phyloP scores from a whole-genome alignment of 169 alveolate species.

The Besnoitia besnoiti region DNA sequence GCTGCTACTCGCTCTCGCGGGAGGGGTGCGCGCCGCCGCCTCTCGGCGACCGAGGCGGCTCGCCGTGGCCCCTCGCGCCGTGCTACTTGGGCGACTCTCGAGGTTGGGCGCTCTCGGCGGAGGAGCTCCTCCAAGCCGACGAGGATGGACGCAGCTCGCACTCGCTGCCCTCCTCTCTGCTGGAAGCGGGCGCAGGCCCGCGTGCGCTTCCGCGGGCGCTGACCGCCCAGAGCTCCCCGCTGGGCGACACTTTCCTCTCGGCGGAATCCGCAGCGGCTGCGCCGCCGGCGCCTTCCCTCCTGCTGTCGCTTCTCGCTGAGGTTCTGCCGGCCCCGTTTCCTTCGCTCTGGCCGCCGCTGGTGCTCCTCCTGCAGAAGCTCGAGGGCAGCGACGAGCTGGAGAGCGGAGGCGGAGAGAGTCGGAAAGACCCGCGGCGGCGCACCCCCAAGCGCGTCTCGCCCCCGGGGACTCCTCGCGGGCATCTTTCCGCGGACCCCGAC shows the following conservation, averaged over 20 bases:
- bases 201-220: background rate
- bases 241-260: background rate
- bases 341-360: conserved; percentile 14
- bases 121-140: background rate
- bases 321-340: conserved; percentile 9
- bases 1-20: background rate
- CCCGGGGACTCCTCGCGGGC: no score
- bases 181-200: background rate
- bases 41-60: background rate
- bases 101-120: background rate
- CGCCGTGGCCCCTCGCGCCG: background rate
- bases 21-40: background rate
- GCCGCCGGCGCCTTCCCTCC: background rate
- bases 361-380: background rate
- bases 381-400: background rate
- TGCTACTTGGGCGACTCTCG: no score
- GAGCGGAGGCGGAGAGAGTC: background rate
- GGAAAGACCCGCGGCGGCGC: no score
- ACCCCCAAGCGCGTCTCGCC: no score
- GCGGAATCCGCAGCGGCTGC: background rate
- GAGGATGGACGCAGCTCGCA: background rate
- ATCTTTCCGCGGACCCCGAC: no score
- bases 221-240: background rate
- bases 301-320: background rate
- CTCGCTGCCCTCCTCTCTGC: background rate